Evolutionary conservation across 1,284 basidiomycete genomes (phyloP).

Genomic region (Ustilago lituana): DNA sequence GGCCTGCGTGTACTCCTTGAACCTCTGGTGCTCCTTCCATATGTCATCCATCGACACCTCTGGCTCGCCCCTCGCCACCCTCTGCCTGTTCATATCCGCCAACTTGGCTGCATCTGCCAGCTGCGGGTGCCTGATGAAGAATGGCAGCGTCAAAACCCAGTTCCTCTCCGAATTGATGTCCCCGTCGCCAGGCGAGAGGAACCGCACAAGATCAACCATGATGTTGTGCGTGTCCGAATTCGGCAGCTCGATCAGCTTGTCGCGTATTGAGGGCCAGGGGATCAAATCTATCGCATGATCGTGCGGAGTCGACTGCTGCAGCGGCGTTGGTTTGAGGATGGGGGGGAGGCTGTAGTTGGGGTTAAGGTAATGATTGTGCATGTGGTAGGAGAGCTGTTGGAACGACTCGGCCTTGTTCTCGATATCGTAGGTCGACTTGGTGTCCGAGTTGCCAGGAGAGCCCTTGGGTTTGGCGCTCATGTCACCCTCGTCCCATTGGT

Average conservation of each 20-base stretch:
- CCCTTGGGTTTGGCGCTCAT: slow-evolving; percentile 4
- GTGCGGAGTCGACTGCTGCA: slow-evolving; percentile 51
- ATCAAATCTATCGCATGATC: slow-evolving; percentile 43
- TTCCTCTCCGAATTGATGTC: slow-evolving; percentile 31
- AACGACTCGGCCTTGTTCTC: slow-evolving; percentile 27
- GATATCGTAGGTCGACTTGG: slow-evolving; percentile 11
- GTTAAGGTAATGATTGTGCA: slow-evolving; percentile 37
- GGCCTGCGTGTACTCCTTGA: slow-evolving; percentile 19
- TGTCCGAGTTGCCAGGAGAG: background rate
- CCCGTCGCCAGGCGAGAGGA: slow-evolving; percentile 17
- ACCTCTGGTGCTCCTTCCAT: slow-evolving; percentile 37
- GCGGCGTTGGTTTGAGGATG: slow-evolving; percentile 37
- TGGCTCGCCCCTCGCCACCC: slow-evolving; percentile 11
- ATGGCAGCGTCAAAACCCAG: slow-evolving; percentile 48
- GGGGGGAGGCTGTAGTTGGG: slow-evolving; percentile 50
- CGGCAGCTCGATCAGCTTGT: slow-evolving; percentile 45
- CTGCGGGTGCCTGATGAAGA: slow-evolving; percentile 47
- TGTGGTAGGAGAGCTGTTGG: slow-evolving; percentile 39
- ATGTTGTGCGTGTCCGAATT: slow-evolving; percentile 36
- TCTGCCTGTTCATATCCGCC: slow-evolving; percentile 30
- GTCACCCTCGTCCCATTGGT: slow-evolving; percentile 44
- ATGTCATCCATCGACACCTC: slow-evolving; percentile 36
- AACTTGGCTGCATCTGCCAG: slow-evolving; percentile 31
- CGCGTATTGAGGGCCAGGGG: slow-evolving; percentile 43
- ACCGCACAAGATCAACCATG: slow-evolving; percentile 25